Percentiles rank a stretch among this genome's conserved stretches.
These are phyloP conservation scores for Claviceps sp. DNA, from an alignment of 2,329 filamentous ascomycete genomes.

Conservation along the genomic window DNA sequence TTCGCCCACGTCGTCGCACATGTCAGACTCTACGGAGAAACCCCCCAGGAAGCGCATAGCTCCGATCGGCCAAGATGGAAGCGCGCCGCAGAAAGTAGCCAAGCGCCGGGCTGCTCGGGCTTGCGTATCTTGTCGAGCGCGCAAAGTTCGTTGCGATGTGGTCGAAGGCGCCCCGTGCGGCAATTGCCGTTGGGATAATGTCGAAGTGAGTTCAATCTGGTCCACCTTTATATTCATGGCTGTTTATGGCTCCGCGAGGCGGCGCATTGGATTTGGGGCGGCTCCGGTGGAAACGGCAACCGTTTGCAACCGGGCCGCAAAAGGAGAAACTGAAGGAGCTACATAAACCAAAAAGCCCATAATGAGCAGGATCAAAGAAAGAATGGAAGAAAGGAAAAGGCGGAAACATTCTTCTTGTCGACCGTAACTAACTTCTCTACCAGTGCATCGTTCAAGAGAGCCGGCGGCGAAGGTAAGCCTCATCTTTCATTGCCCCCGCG, in stretches of 20 bases:
- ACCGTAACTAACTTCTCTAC: constrained; percentile 4
- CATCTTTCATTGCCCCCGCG: constrained; percentile 1
- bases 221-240: too few species aligned
- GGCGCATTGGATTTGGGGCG: too few species aligned
- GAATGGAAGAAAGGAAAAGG: neutral
- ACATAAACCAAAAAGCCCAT: too few species aligned
- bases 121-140: constrained; percentile 74
- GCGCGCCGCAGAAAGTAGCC: constrained; percentile 32
- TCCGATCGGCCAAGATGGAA: constrained; percentile 14
- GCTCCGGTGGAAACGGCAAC: too few species aligned
- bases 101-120: constrained; percentile 86
- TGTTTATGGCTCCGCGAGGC: too few species aligned
- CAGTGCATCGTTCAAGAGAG: constrained; percentile 63
- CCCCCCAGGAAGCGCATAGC: constrained; percentile 21
- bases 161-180: constrained; percentile 79
- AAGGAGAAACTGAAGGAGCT: too few species aligned
- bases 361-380: neutral
- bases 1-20: constrained; percentile 17
- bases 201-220: constrained; percentile 33
- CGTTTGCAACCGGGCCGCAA: too few species aligned
- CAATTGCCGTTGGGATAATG: constrained; percentile 71
- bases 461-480: constrained; percentile 69
- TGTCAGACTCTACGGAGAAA: constrained; percentile 13
- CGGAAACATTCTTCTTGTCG: neutral
- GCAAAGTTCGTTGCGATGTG: constrained; percentile 90